phyloP scores from a whole-genome alignment of 2,329 filamentous ascomycete genomes.

The Raffaelea arxii region DNA sequence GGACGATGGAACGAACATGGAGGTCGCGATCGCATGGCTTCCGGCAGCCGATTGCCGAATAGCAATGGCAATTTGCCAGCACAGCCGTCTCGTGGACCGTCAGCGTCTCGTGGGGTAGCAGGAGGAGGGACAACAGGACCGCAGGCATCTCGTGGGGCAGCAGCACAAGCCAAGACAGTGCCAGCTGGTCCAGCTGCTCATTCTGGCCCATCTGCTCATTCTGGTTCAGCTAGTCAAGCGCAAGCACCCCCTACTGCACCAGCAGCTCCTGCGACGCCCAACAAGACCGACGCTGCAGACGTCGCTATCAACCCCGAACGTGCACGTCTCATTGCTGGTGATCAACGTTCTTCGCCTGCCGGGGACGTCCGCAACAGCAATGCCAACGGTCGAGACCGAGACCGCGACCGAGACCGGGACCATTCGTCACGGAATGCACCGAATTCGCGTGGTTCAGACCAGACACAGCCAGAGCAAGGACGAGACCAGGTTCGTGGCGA shows the following conservation, averaged over 20 bases:
- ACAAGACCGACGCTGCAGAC: constrained; percentile 22
- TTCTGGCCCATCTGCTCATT: neutral
- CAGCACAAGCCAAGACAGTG: neutral
- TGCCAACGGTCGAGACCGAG: constrained; percentile 17
- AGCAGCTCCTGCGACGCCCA: neutral
- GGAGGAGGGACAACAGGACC: too few relatives aligned
- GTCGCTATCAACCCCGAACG: constrained; percentile 47
- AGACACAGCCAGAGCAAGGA: neutral
- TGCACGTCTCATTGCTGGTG: constrained; percentile 36
- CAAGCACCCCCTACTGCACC: neutral
- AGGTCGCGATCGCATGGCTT: too few relatives aligned
- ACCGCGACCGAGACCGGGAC: constrained; percentile 11
- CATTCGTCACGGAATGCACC: neutral
- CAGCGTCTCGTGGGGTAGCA: too few relatives aligned
- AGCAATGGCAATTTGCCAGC: neutral
- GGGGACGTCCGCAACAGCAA: constrained; percentile 25
- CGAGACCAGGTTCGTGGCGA: neutral
- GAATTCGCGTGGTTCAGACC: neutral
- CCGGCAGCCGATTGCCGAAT: too few relatives aligned
- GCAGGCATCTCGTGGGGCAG: too few relatives aligned
- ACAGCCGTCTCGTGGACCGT: too few relatives aligned
- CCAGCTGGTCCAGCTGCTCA: neutral
- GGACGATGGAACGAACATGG: constrained; percentile 17
- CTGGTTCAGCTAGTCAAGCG: neutral
- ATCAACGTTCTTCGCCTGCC: too few relatives aligned